Conservation (phyloP, 78 protist genomes). For the Speleostelium caveatum region DNA sequence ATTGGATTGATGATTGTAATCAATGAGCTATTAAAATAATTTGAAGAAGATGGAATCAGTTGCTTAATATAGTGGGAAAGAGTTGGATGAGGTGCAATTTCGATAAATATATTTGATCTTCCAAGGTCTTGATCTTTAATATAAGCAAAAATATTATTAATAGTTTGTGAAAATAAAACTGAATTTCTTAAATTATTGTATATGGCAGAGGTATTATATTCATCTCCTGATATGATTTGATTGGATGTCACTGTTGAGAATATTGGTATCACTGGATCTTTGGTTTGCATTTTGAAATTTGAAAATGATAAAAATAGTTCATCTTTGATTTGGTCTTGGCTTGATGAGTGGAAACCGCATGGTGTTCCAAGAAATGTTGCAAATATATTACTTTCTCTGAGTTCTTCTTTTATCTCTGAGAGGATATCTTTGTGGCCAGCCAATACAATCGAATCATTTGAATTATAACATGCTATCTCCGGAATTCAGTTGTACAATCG, state of each 20-base stretch:
- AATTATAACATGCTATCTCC: conserved; percentile 60
- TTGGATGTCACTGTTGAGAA: conserved; percentile 37
- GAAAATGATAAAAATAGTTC: background rate
- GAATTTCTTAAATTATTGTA: background rate
- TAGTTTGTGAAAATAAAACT: background rate
- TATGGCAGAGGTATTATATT: background rate
- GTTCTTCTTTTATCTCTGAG: background rate
- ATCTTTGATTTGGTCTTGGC: conserved; percentile 20
- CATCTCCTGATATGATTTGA: background rate
- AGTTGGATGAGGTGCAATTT: conserved; percentile 69
- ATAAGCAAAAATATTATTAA: background rate
- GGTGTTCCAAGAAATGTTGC: conserved; percentile 32
- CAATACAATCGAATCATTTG: conserved; percentile 46
- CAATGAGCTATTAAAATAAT: too few relatives aligned
- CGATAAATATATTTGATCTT: conserved; percentile 7
- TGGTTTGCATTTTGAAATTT: background rate
- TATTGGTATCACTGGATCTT: conserved; percentile 10
- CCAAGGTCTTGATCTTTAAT: background rate
- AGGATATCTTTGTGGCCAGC: conserved; percentile 19
- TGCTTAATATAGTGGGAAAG: conserved; percentile 4
- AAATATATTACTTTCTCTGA: background rate
- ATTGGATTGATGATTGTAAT: background rate
- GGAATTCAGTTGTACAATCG: background rate
- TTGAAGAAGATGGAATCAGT: background rate
- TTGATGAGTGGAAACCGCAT: conserved; percentile 49